phyloP scores from a whole-genome alignment of 768 basidiomycete genomes.

The Pleurotus cornucopiae region DNA sequence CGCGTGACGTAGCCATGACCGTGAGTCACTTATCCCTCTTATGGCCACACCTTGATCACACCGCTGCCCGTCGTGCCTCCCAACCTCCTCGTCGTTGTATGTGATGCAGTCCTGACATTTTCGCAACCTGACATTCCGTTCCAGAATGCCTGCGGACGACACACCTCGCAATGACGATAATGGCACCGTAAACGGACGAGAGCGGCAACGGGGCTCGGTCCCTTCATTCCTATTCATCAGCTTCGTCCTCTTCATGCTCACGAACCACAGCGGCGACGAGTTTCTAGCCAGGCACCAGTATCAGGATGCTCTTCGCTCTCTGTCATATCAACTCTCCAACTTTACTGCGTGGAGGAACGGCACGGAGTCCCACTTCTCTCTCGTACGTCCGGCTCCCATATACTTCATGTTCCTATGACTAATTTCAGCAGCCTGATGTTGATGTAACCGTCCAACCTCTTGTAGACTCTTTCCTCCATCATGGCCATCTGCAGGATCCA shows the following conservation, averaged over 20 bases:
- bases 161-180: slow-evolving; percentile 34
- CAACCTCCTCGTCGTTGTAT: no score
- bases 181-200: slow-evolving; percentile 26
- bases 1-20: slow-evolving; percentile 9
- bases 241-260: slow-evolving; percentile 76
- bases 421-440: slow-evolving; percentile 37
- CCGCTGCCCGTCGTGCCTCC: not conserved
- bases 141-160: slow-evolving; percentile 17
- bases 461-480: slow-evolving; percentile 43
- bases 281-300: slow-evolving; percentile 60
- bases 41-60: no score
- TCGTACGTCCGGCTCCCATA: slow-evolving; percentile 37
- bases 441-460: slow-evolving; percentile 41
- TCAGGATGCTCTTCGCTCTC: slow-evolving; percentile 54
- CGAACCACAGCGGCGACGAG: slow-evolving; percentile 69
- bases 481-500: slow-evolving; percentile 41
- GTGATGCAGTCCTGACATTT: not conserved
- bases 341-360: slow-evolving; percentile 76
- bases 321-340: slow-evolving; percentile 63
- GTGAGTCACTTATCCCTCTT: not conserved
- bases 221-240: slow-evolving; percentile 72
- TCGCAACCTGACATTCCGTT: not conserved
- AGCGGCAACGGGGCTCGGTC: slow-evolving; percentile 54
- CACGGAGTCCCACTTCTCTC: slow-evolving; percentile 56
- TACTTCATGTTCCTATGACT: not conserved